Base-by-base conservation (phyloP, 2,329 filamentous ascomycete genomes). In the Ceratocystis smalleyi region DNA sequence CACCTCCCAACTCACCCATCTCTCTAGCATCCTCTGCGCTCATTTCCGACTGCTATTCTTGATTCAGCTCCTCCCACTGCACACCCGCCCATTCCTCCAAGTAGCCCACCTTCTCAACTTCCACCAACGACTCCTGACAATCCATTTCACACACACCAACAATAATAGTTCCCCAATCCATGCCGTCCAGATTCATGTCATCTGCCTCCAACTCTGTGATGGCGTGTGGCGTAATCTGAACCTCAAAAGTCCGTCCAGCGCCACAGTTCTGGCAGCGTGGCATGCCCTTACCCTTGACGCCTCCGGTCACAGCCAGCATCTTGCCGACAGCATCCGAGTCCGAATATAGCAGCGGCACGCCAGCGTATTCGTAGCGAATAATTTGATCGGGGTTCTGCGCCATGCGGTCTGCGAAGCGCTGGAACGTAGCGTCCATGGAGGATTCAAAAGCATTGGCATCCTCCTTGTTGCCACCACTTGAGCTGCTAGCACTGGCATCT, bases 121-220 rank as follows among this genome's bases (percentile, higher is more conserved):
- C 74, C 5, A 83, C 79, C 0, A 81, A 81, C 5, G 74, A 73
- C 17, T 83, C 82, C 70, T 81, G 78, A 72, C 94, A 97, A 73
- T 97, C 89, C 71, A 76, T 82, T 68, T 81, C 83, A 73, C 94
- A 99, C 6, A 95, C 90, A 0, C 84, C 91, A 45, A 97, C 78
- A 65, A 99, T 83, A 7, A 99, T 81, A 0, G 91, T 97, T 0
- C 92, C 92, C 94, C 94, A 99, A 71, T 99, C 94, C 94, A 99
- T 99, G 0, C 91, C 94, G 77, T 95, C 81, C 22, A 86, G 71
- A 47, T 81, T 82, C 69, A 84, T 73, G 65, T 87, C 85, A 51
- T 91, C 88, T 1, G 81, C 85, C 77, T 97, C 94, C 63, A 97
- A 77, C 77, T 95, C 88, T 35, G 84, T 83, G 70, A 99, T 99